phyloP scores from a whole-genome alignment of 2,329 filamentous ascomycete species.

The Phymatotrichopsis omnivora region DNA sequence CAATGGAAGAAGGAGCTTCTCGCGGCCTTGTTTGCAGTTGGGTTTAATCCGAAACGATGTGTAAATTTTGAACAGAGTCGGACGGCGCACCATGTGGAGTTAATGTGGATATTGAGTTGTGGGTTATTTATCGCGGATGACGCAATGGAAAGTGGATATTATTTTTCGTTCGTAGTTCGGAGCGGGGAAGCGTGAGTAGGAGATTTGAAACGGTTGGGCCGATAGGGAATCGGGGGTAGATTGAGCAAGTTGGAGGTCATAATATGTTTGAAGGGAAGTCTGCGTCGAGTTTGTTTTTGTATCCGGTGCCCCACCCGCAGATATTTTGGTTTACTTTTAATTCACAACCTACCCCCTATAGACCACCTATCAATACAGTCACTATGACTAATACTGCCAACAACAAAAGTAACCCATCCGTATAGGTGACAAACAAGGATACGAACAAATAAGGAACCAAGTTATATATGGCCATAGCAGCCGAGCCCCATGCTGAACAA shows the following conservation, averaged over 20 bases:
- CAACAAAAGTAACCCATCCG: no score
- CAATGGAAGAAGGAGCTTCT: slow-evolving; percentile 62
- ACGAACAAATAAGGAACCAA: no score
- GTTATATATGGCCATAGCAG: no score
- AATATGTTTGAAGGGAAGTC: slow-evolving; percentile 18
- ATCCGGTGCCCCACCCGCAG: slow-evolving; percentile 67
- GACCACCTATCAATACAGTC: no score
- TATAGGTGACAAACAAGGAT: no score
- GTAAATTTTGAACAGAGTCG: slow-evolving; percentile 52
- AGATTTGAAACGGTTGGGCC: slow-evolving; percentile 6
- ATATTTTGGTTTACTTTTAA: neutral
- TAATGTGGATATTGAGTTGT: slow-evolving; percentile 96
- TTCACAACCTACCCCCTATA: no score
- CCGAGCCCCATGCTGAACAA: no score
- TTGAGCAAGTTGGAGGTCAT: slow-evolving; percentile 21
- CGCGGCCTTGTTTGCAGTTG: slow-evolving; percentile 72
- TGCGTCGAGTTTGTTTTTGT: slow-evolving; percentile 77
- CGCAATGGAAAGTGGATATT: slow-evolving; percentile 79
- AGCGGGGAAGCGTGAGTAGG: neutral
- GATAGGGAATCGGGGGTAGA: slow-evolving; percentile 4
- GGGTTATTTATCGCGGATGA: slow-evolving; percentile 96
- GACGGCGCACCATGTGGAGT: slow-evolving; percentile 65
- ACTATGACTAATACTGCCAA: no score
- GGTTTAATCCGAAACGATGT: slow-evolving; percentile 65
- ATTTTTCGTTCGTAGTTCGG: slow-evolving; percentile 4